phyloP scores from a whole-genome alignment of 1,284 basidiomycete genomes.

The Leccinum griseonigrum region DNA sequence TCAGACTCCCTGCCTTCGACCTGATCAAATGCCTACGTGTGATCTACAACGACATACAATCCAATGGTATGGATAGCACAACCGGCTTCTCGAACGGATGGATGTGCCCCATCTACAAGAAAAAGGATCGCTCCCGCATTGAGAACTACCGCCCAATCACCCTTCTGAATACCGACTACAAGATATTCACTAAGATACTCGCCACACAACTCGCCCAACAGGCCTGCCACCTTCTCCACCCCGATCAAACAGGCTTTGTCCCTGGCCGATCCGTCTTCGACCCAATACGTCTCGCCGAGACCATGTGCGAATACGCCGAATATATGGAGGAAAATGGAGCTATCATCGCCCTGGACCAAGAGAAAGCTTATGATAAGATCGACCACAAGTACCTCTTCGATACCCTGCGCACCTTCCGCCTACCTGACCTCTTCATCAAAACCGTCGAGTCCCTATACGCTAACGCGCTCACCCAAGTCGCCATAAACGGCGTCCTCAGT shows the following conservation, averaged over 20 bases:
- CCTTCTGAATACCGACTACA: conserved; percentile 14
- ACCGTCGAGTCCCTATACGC: conserved; percentile 37
- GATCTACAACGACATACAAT: conserved; percentile 9
- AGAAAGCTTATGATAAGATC: conserved; percentile 19
- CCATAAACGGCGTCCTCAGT: conserved; percentile 25
- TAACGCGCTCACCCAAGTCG: conserved; percentile 23
- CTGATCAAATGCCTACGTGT: background rate
- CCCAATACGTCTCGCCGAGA: conserved; percentile 1
- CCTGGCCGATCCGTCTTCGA: conserved; percentile 1
- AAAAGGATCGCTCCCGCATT: conserved; percentile 3
- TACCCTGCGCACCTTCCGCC: background rate
- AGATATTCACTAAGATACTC: conserved; percentile 2
- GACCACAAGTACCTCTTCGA: conserved; percentile 6
- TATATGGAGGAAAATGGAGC: conserved; percentile 8
- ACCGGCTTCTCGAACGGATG: background rate
- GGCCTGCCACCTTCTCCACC: background rate
- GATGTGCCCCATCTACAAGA: conserved; percentile 16
- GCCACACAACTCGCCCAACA: background rate
- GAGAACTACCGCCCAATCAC: conserved; percentile 13
- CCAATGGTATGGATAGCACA: background rate
- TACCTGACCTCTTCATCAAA: conserved; percentile 4
- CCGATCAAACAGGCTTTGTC: conserved; percentile 9
- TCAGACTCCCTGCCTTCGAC: background rate
- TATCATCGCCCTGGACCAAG: conserved; percentile 6
- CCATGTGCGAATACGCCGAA: conserved; percentile 3